A percentile compares a stretch with the other conserved stretches of the same genome.
Evolutionary conservation across 805 yeast species (phyloP).

Genomic region (Torulaspora delbrueckii): DNA sequence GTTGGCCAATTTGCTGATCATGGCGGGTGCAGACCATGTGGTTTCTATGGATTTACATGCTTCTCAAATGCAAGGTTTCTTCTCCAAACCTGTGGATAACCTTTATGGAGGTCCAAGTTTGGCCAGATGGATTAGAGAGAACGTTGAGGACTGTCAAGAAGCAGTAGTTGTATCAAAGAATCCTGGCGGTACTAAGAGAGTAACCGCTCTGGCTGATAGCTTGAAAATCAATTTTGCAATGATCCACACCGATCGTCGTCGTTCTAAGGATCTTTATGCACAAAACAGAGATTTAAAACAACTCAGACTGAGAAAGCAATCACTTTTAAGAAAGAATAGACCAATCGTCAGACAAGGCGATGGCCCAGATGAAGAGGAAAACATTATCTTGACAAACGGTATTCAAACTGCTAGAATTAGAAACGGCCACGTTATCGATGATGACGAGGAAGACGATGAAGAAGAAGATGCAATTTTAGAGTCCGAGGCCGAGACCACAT

Average conservation of each 20-base stretch:
- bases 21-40: slow-evolving; percentile 99
- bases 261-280: slow-evolving; percentile 61
- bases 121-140: slow-evolving; percentile 92
- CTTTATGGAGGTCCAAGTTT: slow-evolving; percentile 93
- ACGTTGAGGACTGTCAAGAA: slow-evolving; percentile 75
- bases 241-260: slow-evolving; percentile 97
- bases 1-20: slow-evolving; percentile 89
- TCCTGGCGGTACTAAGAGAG: slow-evolving; percentile 98
- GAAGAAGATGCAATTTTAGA: slow-evolving; percentile 31
- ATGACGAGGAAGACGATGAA: slow-evolving; percentile 47
- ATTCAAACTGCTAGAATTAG: slow-evolving; percentile 95
- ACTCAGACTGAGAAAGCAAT: slow-evolving; percentile 43
- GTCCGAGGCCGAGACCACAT: slow-evolving; percentile 28
- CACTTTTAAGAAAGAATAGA: slow-evolving; percentile 43
- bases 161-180: slow-evolving; percentile 98
- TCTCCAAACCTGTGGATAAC: slow-evolving; percentile 95
- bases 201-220: slow-evolving; percentile 95
- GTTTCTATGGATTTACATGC: slow-evolving; percentile 96
- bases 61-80: slow-evolving; percentile 98
- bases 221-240: slow-evolving; percentile 94
- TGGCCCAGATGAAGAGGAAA: slow-evolving; percentile 55
- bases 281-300: slow-evolving; percentile 38
- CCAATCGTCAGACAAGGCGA: slow-evolving; percentile 41
- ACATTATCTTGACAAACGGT: slow-evolving; percentile 66
- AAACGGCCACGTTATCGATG: slow-evolving; percentile 95